Evolutionary conservation across 768 basidiomycete genomes (phyloP).

Genomic region (Panellus pusillus): DNA sequence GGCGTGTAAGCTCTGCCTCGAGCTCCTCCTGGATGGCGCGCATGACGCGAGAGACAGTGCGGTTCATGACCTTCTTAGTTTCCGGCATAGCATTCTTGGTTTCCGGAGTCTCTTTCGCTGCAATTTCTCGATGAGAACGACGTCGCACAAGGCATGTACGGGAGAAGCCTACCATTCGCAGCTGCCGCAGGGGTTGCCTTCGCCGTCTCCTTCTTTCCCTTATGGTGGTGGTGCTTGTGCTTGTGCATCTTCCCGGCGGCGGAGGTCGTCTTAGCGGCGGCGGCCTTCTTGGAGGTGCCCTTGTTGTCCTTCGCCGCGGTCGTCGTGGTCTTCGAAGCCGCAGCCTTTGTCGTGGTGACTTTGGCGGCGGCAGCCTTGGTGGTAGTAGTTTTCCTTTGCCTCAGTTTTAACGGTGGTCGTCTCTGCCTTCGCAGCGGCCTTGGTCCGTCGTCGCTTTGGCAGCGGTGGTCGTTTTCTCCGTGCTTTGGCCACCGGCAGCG

Average conservation of each 20-base stretch:
- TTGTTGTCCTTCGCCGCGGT: conserved; percentile 14
- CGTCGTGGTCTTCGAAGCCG: conserved; percentile 12
- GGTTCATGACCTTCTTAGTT: not conserved
- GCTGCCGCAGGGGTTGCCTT: not conserved
- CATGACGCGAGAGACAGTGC: too few relatives aligned
- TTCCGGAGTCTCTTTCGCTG: not conserved
- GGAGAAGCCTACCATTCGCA: not conserved
- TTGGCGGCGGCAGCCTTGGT: conserved; percentile 6
- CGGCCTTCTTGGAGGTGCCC: not conserved
- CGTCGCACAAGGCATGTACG: not conserved
- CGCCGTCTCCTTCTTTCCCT: not conserved
- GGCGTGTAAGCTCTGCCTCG: conserved; percentile 1
- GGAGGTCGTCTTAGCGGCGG: not conserved
- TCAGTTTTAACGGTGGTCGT: not conserved
- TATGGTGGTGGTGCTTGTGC: not conserved
- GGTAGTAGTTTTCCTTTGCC: conserved; percentile 6
- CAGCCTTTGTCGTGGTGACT: conserved; percentile 19
- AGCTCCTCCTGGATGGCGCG: not conserved
- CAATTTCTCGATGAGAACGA: not conserved
- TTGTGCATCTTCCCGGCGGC: not conserved
- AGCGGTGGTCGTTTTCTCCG: conserved; percentile 9
- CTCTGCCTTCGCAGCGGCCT: not conserved
- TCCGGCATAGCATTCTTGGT: not conserved
- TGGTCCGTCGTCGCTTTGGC: not conserved
- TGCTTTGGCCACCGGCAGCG: conserved; percentile 14